These are phyloP conservation scores for Coemansia sp. DNA, from an alignment of 192 early-diverging fungal species.

Conservation along the genomic window DNA sequence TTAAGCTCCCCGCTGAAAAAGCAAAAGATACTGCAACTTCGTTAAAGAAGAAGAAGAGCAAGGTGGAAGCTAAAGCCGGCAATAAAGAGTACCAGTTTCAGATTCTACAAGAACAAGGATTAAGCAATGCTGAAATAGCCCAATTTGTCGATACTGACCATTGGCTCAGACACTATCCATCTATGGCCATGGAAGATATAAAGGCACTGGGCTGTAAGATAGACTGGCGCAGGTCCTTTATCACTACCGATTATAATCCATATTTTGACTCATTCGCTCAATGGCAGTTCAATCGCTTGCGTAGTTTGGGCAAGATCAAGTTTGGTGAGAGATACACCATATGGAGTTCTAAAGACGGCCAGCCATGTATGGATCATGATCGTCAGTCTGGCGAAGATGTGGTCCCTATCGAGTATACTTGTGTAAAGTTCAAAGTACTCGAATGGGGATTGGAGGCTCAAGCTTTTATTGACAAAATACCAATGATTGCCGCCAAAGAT, in stretches of 20 bases:
- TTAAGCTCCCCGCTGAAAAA: constrained; percentile 41
- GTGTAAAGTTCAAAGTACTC: constrained; percentile 86
- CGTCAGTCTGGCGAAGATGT: constrained; percentile 89
- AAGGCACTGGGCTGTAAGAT: constrained; percentile 76
- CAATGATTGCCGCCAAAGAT: constrained; percentile 67
- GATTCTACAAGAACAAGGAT: constrained; percentile 87
- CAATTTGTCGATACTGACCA: constrained; percentile 86
- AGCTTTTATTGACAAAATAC: constrained; percentile 44
- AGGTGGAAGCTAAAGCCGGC: constrained; percentile 84
- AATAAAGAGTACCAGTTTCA: constrained; percentile 91
- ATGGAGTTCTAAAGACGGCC: constrained; percentile 90
- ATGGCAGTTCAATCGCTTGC: constrained; percentile 96
- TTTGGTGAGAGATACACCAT: constrained; percentile 97
- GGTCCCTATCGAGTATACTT: constrained; percentile 93
- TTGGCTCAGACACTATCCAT: constrained; percentile 96
- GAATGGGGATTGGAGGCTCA: constrained; percentile 59
- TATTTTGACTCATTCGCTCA: constrained; percentile 97
- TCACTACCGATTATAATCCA: constrained; percentile 96
- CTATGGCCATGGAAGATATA: constrained; percentile 75
- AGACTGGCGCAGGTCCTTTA: constrained; percentile 95
- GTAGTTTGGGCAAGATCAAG: constrained; percentile 76
- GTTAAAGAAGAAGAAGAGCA: constrained; percentile 64
- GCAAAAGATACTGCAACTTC: background rate
- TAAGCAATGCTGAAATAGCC: constrained; percentile 85
- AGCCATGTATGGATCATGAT: constrained; percentile 99